phyloP scores from a whole-genome alignment of 2,329 filamentous ascomycete genomes.

The Sporothrix humicola region DNA sequence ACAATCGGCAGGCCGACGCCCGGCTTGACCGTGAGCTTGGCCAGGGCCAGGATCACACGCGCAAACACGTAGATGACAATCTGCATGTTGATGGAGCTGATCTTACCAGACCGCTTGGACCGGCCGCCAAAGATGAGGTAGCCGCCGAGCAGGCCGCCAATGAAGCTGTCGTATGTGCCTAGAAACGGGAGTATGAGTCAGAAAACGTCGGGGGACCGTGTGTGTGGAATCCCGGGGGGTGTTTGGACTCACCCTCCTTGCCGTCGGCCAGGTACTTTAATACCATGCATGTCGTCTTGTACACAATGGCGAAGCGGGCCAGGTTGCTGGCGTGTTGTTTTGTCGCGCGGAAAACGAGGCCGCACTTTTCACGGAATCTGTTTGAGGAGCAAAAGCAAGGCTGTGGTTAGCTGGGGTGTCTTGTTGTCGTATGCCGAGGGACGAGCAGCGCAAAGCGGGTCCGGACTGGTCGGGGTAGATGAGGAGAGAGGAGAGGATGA shows the following conservation, averaged over 20 bases:
- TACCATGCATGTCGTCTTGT: slow-evolving; percentile 81
- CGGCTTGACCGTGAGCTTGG: slow-evolving; percentile 78
- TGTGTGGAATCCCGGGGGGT: no score
- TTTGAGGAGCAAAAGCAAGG: background rate
- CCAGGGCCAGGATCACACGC: slow-evolving; percentile 81
- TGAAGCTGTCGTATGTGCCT: slow-evolving; percentile 80
- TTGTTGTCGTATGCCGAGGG: slow-evolving; percentile 43
- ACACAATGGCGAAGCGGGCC: slow-evolving; percentile 86
- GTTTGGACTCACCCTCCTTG: slow-evolving; percentile 57
- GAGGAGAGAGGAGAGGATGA: background rate
- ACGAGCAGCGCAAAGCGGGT: slow-evolving; percentile 21
- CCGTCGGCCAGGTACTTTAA: slow-evolving; percentile 69
- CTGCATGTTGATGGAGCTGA: slow-evolving; percentile 87
- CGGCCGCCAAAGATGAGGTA: slow-evolving; percentile 86
- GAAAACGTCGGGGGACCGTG: no score
- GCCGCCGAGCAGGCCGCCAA: slow-evolving; percentile 85
- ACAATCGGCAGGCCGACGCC: slow-evolving; percentile 57
- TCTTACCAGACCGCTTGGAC: slow-evolving; percentile 66
- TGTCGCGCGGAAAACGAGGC: slow-evolving; percentile 82
- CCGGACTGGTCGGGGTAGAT: background rate
- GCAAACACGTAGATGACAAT: slow-evolving; percentile 99
- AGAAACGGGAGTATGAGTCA: no score
- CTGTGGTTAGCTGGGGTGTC: background rate
- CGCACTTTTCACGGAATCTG: slow-evolving; percentile 72
- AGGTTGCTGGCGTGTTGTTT: slow-evolving; percentile 90